Conservation (phyloP, 306 rosid species). For the Arachis stenosperma region DNA sequence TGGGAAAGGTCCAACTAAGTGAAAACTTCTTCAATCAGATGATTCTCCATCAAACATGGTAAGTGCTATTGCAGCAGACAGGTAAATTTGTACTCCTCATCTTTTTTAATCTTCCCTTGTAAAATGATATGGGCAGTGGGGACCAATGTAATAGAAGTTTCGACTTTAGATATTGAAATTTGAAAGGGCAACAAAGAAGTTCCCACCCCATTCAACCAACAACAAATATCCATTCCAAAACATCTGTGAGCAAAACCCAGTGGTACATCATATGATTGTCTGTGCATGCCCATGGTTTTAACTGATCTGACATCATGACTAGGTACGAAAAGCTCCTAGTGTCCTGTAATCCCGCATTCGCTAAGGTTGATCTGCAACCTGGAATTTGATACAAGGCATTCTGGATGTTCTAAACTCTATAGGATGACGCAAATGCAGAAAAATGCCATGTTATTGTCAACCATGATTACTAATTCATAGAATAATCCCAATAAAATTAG, state of each 20-base stretch:
- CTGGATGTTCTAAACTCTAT: conserved; percentile 61
- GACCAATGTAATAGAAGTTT: conserved; percentile 26
- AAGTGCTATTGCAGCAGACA: conserved; percentile 34
- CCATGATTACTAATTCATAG: conserved; percentile 22
- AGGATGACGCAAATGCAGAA: conserved; percentile 43
- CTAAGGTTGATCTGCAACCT: conserved; percentile 70
- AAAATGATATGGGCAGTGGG: conserved; percentile 35
- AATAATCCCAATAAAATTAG: conserved; percentile 5
- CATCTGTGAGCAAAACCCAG: conserved; percentile 38
- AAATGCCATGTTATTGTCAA: conserved; percentile 43
- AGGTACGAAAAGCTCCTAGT: conserved; percentile 48
- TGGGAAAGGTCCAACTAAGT: conserved; percentile 37
- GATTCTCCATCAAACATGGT: conserved; percentile 33
- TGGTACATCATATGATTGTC: conserved; percentile 41
- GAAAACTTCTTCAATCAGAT: conserved; percentile 37
- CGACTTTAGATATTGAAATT: conserved; percentile 30
- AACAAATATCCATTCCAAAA: conserved; percentile 32
- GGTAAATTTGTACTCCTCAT: conserved; percentile 34
- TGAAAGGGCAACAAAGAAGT: conserved; percentile 37
- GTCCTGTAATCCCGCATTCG: conserved; percentile 55
- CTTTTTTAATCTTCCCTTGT: conserved; percentile 31
- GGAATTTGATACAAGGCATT: conserved; percentile 70
- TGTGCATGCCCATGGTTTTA: conserved; percentile 47
- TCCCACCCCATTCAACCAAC: conserved; percentile 33
- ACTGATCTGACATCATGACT: conserved; percentile 50